Evolutionary conservation across 1,139 yeast species (phyloP).

Genomic region (Saccharomycopsis hybrid): DNA sequence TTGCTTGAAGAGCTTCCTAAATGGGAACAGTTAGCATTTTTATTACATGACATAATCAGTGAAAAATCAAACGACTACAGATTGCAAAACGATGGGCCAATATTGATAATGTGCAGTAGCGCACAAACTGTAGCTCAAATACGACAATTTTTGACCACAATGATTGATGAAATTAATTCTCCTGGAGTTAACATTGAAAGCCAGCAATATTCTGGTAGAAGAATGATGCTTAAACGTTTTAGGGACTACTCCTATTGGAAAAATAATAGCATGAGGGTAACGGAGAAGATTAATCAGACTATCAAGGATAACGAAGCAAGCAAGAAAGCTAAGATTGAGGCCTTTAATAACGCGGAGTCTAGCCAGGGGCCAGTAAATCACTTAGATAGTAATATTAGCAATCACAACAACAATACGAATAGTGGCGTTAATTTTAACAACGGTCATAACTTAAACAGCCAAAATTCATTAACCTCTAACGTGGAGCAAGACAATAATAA

Average conservation of each 20-base stretch:
- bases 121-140: constrained; percentile 50
- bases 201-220: constrained; percentile 34
- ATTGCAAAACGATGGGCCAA: constrained; percentile 44
- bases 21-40: constrained; percentile 71
- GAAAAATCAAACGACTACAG: constrained; percentile 31
- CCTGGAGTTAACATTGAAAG: constrained; percentile 24
- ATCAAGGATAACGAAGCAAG: constrained; percentile 22
- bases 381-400: neutral
- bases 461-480: no score
- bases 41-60: constrained; percentile 65
- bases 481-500: constrained; percentile 13
- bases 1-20: constrained; percentile 77
- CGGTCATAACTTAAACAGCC: no score
- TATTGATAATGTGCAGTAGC: constrained; percentile 69
- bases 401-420: neutral
- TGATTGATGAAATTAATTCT: constrained; percentile 30
- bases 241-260: constrained; percentile 50
- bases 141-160: constrained; percentile 37
- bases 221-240: constrained; percentile 47
- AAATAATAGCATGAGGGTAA: constrained; percentile 31
- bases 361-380: constrained; percentile 20
- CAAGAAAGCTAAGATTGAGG: constrained; percentile 25
- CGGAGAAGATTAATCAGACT: constrained; percentile 30
- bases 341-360: constrained; percentile 27
- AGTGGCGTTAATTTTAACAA: constrained; percentile 1